phyloP scores from a whole-genome alignment of 164 flowering plant genomes.

The Protea cynaroides region DNA sequence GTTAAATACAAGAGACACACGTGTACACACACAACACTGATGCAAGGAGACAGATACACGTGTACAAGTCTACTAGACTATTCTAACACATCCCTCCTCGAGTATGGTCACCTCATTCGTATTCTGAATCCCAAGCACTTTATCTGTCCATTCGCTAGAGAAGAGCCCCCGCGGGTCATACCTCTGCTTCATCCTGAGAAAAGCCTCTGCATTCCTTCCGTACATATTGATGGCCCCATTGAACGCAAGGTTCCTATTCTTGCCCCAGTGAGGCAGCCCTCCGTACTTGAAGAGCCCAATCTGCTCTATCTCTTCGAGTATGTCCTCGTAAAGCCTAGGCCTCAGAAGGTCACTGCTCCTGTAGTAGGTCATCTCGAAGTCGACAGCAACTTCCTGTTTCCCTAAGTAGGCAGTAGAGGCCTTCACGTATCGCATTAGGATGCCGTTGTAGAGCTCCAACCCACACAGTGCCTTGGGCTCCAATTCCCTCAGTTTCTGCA shows the following conservation, averaged over 20 bases:
- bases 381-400: conserved; percentile 60
- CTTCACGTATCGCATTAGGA: conserved; percentile 73
- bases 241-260: conserved; percentile 67
- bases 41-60: too few species aligned
- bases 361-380: conserved; percentile 68
- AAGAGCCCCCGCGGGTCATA: conserved; percentile 65
- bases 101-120: conserved; percentile 18
- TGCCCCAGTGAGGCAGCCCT: conserved; percentile 78
- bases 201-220: conserved; percentile 19
- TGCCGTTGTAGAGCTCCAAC: conserved; percentile 57
- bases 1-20: too few species aligned
- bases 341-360: conserved; percentile 45
- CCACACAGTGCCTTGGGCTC: conserved; percentile 58
- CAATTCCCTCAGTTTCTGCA: conserved; percentile 40
- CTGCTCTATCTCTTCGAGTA: conserved; percentile 73
- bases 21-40: too few species aligned
- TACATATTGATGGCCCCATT: conserved; percentile 49
- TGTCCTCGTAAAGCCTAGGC: conserved; percentile 55
- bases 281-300: conserved; percentile 60
- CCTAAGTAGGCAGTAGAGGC: conserved; percentile 60
- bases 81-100: conserved; percentile 74
- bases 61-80: too few species aligned
- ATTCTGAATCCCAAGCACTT: conserved; percentile 40
- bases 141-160: conserved; percentile 76
- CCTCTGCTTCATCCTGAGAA: conserved; percentile 44